Evolutionary conservation across 345 rosid genomes (phyloP), one percentile per base, ranked within the genome.

Genomic region (Zanthoxylum bungeanum): DNA sequence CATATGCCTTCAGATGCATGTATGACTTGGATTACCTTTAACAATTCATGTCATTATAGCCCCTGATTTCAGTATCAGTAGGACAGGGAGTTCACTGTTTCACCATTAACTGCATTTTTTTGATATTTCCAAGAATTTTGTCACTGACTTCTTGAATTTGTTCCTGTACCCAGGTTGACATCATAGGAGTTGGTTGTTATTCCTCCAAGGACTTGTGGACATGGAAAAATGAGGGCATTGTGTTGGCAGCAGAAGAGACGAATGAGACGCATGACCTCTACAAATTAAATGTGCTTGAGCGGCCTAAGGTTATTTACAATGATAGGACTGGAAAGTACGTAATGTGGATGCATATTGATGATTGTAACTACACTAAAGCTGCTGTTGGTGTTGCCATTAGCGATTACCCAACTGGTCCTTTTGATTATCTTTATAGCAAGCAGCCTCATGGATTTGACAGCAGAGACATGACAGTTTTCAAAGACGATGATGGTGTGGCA

Each of bases 271-370:
- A 86, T 64, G 98, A 92, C 76, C 88, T 95, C 67, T 84, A 92
- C 63, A 92, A 87, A 79, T 86, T 85, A 57, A 95, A 91, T 5
- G 99, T 92, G 65, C 93, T 95, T 30, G 99, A 95, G 78, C 83
- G 98, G 79, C 98, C 98, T 19, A 95, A 95, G 82, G 98, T 95
- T 34, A 80, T 92, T 42, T 89, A 88, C 91, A 92, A 89, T 52
- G 87, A 84, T 16, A 84, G 70, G 59, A 88, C 96, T 0, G 81
- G 81, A 24, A 92, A 92, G 62, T 92, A 95, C 36, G 96, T 92
- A 57, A 95, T 95, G 96, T 95, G 98, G 98, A 92, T 95, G 99
- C 99, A 95, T 72, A 83, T 92, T 2, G 99, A 95, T 42, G 93
- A 91, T 71, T 81, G 81, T 61, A 92, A 91, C 87, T 95, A 95